These are phyloP conservation scores for Phytophthora megakarya DNA, from an alignment of 352 stramenopile species.

Conservation along the genomic window DNA sequence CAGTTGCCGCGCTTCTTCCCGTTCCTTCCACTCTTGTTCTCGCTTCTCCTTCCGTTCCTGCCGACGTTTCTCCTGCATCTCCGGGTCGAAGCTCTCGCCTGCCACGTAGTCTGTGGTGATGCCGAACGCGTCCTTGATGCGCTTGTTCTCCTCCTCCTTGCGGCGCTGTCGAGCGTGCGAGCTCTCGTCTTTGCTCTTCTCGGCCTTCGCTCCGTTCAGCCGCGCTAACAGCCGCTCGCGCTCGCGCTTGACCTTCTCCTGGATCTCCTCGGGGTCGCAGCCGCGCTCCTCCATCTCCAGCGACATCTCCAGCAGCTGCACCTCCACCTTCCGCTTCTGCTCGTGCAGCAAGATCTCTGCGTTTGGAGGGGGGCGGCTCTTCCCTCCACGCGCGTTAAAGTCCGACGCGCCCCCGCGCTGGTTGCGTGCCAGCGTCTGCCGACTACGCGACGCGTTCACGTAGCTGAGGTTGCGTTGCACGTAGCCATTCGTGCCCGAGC, in stretches of 20 bases:
- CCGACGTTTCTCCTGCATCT: conserved; percentile 69
- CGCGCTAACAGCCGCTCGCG: conserved; percentile 56
- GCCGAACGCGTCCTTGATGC: conserved; percentile 74
- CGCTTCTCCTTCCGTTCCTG: conserved; percentile 50
- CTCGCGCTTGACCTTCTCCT: conserved; percentile 61
- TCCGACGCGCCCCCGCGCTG: conserved; percentile 28
- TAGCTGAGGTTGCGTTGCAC: conserved; percentile 87
- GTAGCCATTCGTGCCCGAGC: conserved; percentile 90
- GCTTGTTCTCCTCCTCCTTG: conserved; percentile 71
- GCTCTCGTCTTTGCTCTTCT: conserved; percentile 37
- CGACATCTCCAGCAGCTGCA: conserved; percentile 79
- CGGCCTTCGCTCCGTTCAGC: conserved; percentile 21
- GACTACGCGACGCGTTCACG: conserved; percentile 69
- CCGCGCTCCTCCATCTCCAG: conserved; percentile 79
- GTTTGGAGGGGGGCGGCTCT: conserved; percentile 48
- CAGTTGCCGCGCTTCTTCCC: conserved; percentile 40
- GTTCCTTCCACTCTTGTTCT: conserved; percentile 57
- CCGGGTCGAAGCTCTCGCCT: conserved; percentile 78
- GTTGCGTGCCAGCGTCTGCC: conserved; percentile 62
- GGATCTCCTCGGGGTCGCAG: conserved; percentile 71
- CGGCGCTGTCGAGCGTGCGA: conserved; percentile 61
- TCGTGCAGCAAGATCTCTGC: conserved; percentile 85
- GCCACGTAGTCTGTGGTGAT: conserved; percentile 75
- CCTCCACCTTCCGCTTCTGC: conserved; percentile 78
- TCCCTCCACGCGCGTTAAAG: conserved; percentile 20